These are phyloP conservation scores for Mimosa pudica DNA, from an alignment of 306 rosid species.

Conservation along the genomic window DNA sequence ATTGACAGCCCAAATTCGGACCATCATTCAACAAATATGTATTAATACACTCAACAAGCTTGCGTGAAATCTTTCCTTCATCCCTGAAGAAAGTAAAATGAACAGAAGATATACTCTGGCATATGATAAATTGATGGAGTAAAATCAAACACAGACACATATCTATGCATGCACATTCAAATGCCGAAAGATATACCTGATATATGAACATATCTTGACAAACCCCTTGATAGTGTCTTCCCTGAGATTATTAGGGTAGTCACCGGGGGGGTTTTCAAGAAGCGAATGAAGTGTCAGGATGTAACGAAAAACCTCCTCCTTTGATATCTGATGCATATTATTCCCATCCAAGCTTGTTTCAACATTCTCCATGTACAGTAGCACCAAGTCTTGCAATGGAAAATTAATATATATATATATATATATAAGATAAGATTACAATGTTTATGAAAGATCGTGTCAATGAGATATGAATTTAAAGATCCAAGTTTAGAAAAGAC, in stretches of 20 bases:
- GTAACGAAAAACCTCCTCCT: slow-evolving; percentile 86
- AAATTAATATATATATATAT: slow-evolving; percentile 11
- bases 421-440: slow-evolving; percentile 12
- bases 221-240: slow-evolving; percentile 63
- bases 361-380: slow-evolving; percentile 66
- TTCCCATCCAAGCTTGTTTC: slow-evolving; percentile 62
- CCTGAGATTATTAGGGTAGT: slow-evolving; percentile 67
- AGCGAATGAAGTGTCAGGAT: slow-evolving; percentile 79
- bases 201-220: slow-evolving; percentile 57
- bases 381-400: slow-evolving; percentile 61
- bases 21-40: slow-evolving; percentile 85
- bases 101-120: slow-evolving; percentile 28
- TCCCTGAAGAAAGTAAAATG: slow-evolving; percentile 59
- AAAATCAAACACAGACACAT: not conserved
- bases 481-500: slow-evolving; percentile 35
- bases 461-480: slow-evolving; percentile 28
- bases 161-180: not conserved
- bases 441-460: slow-evolving; percentile 21
- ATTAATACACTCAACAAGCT: slow-evolving; percentile 86
- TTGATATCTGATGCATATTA: slow-evolving; percentile 57
- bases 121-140: slow-evolving; percentile 24
- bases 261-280: slow-evolving; percentile 87
- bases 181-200: slow-evolving; percentile 58
- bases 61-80: slow-evolving; percentile 84
- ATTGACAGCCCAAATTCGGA: slow-evolving; percentile 70